These are phyloP conservation scores for Scedosporium aurantiacum DNA, from an alignment of 2,329 filamentous ascomycete species.

Conservation along the genomic window DNA sequence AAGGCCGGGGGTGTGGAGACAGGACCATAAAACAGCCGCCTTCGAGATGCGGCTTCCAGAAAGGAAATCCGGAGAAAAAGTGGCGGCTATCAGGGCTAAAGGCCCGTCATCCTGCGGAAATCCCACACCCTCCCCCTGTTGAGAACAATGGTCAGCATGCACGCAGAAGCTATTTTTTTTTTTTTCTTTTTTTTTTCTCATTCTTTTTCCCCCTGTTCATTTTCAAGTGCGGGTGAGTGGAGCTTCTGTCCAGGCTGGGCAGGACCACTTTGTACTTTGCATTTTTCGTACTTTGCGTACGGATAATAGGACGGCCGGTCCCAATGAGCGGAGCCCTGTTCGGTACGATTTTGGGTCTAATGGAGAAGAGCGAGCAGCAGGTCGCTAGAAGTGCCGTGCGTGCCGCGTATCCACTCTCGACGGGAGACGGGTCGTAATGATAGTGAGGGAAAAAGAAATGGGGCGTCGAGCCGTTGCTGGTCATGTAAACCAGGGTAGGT, in stretches of 20 bases:
- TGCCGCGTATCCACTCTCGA: not conserved
- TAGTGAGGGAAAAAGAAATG: not conserved
- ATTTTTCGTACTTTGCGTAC: not conserved
- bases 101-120: not conserved
- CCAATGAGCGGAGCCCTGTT: not conserved
- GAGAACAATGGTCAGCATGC: not conserved
- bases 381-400: not conserved
- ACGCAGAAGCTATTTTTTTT: not conserved
- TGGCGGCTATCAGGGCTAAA: not conserved
- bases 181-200: not conserved
- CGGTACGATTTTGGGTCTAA: not conserved
- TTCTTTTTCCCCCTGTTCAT: no score
- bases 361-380: not conserved
- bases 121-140: not conserved
- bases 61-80: not conserved
- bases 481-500: not conserved
- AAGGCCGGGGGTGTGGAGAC: not conserved
- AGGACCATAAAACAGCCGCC: not conserved
- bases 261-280: not conserved
- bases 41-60: not conserved
- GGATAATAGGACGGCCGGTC: slow-evolving; percentile 1
- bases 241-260: not conserved
- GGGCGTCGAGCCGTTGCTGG: not conserved
- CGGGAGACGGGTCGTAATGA: not conserved
- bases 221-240: no score